Conservation (phyloP, 2,329 filamentous ascomycete species). For the Aspergillus niger region DNA sequence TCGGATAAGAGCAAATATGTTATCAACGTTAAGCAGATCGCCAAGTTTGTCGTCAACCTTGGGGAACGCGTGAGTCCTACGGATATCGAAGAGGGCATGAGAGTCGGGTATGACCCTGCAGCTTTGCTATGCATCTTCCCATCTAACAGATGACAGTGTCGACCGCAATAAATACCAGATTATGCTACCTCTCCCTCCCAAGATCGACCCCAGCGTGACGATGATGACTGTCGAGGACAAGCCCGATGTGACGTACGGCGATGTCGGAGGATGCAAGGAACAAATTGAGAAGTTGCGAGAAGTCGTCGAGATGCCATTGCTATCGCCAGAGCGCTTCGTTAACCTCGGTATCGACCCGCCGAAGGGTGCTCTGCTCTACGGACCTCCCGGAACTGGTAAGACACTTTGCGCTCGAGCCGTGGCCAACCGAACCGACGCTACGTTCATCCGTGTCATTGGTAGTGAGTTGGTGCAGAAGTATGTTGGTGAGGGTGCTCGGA, state of each 20-base stretch:
- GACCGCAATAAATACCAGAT: slow-evolving; percentile 99
- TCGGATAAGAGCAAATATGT: slow-evolving; percentile 99
- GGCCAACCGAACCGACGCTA: slow-evolving; percentile 96
- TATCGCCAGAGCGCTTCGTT: slow-evolving; percentile 96
- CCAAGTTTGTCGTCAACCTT: slow-evolving; percentile 97
- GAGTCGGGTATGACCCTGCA: slow-evolving; percentile 67
- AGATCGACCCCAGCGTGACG: slow-evolving; percentile 97
- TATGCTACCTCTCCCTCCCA: slow-evolving; percentile 89
- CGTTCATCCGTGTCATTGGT: slow-evolving; percentile 97
- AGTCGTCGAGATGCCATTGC: slow-evolving; percentile 96
- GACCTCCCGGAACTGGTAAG: slow-evolving; percentile 97
- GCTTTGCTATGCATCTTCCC: not conserved
- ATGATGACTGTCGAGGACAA: slow-evolving; percentile 99
- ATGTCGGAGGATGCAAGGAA: slow-evolving; percentile 98
- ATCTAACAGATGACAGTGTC: slow-evolving; percentile 56
- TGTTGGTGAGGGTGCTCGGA: slow-evolving; percentile 94
- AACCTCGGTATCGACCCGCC: slow-evolving; percentile 98
- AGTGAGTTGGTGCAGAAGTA: slow-evolving; percentile 99
- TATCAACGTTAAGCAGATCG: slow-evolving; percentile 99
- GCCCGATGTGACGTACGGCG: slow-evolving; percentile 97
- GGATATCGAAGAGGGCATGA: slow-evolving; percentile 99
- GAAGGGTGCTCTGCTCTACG: slow-evolving; percentile 95
- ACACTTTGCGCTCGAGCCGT: slow-evolving; percentile 96
- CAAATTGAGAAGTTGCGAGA: slow-evolving; percentile 99
- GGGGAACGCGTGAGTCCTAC: slow-evolving; percentile 96